Evolutionary conservation across 805 yeast genomes (phyloP).

Genomic region (Kodamaea jinghongensis): DNA sequence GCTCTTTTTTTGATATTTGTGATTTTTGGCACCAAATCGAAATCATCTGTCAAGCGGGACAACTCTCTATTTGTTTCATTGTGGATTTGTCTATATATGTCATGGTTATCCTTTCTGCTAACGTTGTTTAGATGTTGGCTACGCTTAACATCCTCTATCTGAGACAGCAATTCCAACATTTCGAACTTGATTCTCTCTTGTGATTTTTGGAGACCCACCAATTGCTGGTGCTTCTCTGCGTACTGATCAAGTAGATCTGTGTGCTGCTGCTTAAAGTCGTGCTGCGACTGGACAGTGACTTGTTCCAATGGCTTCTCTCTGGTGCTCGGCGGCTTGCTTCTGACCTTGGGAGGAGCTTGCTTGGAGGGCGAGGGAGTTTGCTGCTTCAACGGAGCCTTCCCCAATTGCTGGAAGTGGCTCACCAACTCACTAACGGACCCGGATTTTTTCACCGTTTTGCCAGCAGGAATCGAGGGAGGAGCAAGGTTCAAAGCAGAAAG

Average conservation of each 20-base stretch:
- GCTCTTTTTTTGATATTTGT: slow-evolving; percentile 19
- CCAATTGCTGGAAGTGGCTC: slow-evolving; percentile 3
- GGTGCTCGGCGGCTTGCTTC: too few species aligned
- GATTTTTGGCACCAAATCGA: slow-evolving; percentile 7
- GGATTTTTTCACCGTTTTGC: slow-evolving; percentile 5
- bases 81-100: slow-evolving; percentile 11
- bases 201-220: slow-evolving; percentile 47
- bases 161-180: slow-evolving; percentile 29
- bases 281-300: too few species aligned
- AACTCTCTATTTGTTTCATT: slow-evolving; percentile 11
- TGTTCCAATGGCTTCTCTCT: too few species aligned
- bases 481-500: slow-evolving; percentile 1
- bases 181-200: slow-evolving; percentile 31
- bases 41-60: slow-evolving; percentile 2
- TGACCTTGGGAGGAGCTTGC: too few species aligned
- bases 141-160: slow-evolving; percentile 19
- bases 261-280: slow-evolving; percentile 2
- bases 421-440: slow-evolving; percentile 10
- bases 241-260: slow-evolving; percentile 20
- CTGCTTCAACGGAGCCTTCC: not conserved
- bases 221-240: slow-evolving; percentile 54
- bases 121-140: slow-evolving; percentile 8
- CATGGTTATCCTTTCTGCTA: slow-evolving; percentile 5
- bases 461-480: not conserved
- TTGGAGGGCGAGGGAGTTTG: slow-evolving; percentile 1